A percentile compares a stretch with the other conserved stretches of the same genome.
Evolutionary conservation across 2,329 filamentous ascomycete species (phyloP).

Genomic region (Botryotinia globosa): DNA sequence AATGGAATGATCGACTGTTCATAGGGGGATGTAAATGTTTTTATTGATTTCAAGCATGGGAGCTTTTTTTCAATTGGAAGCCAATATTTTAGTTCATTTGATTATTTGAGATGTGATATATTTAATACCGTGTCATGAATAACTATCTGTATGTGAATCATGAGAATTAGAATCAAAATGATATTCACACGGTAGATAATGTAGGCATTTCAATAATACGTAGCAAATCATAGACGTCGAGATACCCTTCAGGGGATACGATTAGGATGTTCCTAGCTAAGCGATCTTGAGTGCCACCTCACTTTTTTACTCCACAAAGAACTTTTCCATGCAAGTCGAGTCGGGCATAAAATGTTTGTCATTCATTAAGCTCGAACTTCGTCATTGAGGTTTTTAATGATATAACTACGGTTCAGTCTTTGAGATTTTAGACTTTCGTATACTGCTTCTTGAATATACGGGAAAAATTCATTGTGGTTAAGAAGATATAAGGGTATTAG

Average conservation of each 20-base stretch:
- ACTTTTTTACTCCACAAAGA: background rate
- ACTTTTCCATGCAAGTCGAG: background rate
- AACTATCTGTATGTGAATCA: background rate
- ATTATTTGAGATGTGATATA: background rate
- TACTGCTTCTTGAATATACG: background rate
- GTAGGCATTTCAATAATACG: background rate
- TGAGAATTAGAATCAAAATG: background rate
- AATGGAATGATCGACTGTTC: constrained; percentile 28
- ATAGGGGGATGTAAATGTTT: constrained; percentile 35
- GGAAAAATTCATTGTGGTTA: background rate
- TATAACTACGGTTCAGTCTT: background rate
- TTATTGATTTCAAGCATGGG: constrained; percentile 33
- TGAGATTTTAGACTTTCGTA: background rate
- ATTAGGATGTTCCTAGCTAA: constrained; percentile 9
- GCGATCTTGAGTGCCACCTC: constrained; percentile 5
- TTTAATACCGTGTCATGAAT: background rate
- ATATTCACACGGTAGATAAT: background rate
- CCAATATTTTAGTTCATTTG: constrained; percentile 18
- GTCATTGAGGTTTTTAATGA: background rate
- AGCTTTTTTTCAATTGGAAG: constrained; percentile 20
- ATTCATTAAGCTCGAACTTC: background rate
- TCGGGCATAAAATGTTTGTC: background rate
- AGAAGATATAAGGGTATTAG: background rate
- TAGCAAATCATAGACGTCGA: background rate
- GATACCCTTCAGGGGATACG: background rate